Evolutionary conservation across 2,329 filamentous ascomycete genomes (phyloP), one percentile per base, ranked within the genome.

Genomic region (Coleophoma eucalyptorum): DNA sequence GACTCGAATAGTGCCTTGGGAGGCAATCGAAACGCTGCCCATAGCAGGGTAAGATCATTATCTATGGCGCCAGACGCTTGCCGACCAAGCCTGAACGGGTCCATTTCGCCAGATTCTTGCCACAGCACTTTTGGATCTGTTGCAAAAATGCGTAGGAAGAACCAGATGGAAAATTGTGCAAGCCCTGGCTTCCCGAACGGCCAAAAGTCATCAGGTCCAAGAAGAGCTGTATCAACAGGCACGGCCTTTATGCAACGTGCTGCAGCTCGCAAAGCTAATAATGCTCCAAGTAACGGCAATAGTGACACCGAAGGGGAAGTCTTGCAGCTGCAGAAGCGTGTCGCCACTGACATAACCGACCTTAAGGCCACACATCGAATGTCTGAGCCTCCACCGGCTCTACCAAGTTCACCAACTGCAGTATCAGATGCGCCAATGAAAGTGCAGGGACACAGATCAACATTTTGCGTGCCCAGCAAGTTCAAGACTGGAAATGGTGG

Each of bases 181-280:
- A 18, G 35, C 16, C 16, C 35, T 38, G 6, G 35, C 6, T 38
- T 11, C 16, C 35, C 35, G 13, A 15, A 15, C 15, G 16, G 16
- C 16, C 6, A 38, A 18, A n/a, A 15, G 35, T 18, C 13, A 5
- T 18, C 42, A 12, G 15, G n/a, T 4, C 18, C 18, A n/a, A 11
- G 31, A 26, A 20, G 42, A 26, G 12, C 42, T 12, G 19, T 32
- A 13, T 78, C 75, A 40, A 72, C 72, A 0, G 76, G 76, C 0
- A 70, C 72, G 1, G 72, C 73, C 4, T 77, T 73, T 48, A 70
- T 77, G 64, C 70, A 74, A 50, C 58, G 61, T 20, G 58, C 55
- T 35, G 54, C 59, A 34, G 59, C 59, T 19, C 59, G 62, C 16
- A 58, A 55, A 48, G 53, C 50, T 12, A 49, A 49, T 3, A 57